phyloP scores from a whole-genome alignment of 2,329 filamentous ascomycete species.

The Grosmannia serpens region DNA sequence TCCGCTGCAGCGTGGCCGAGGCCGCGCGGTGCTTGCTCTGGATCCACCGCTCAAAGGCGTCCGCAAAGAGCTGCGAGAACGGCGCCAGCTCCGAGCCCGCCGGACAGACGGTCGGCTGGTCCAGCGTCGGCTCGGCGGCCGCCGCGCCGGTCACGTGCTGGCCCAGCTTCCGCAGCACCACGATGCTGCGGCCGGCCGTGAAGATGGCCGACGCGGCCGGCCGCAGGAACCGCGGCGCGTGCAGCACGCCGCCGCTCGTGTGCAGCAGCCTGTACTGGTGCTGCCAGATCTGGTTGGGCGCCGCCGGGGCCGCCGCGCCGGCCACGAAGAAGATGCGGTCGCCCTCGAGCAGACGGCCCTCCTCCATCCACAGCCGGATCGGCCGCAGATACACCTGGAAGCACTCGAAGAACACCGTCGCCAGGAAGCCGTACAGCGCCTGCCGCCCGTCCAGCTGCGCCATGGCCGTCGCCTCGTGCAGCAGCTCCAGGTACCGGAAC shows the following conservation, averaged over 20 bases:
- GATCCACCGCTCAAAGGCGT: constrained; percentile 66
- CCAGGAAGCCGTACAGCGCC: constrained; percentile 49
- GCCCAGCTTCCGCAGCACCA: constrained; percentile 66
- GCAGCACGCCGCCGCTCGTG: constrained; percentile 46
- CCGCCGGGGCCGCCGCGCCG: constrained; percentile 41
- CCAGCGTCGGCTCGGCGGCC: constrained; percentile 34
- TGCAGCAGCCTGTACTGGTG: constrained; percentile 58
- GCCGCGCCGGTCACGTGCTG: constrained; percentile 28
- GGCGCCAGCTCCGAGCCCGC: constrained; percentile 40
- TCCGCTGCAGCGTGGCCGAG: constrained; percentile 50
- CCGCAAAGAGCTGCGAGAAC: constrained; percentile 63
- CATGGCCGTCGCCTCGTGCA: constrained; percentile 59
- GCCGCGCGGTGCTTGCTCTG: constrained; percentile 60
- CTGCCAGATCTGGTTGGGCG: constrained; percentile 61
- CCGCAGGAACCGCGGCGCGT: constrained; percentile 65
- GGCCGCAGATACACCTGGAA: constrained; percentile 73
- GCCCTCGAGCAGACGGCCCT: constrained; percentile 53
- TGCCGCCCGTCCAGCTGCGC: constrained; percentile 60
- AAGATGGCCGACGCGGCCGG: constrained; percentile 63
- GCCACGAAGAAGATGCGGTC: constrained; percentile 69
- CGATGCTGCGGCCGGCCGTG: constrained; percentile 76
- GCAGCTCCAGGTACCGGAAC: constrained; percentile 66
- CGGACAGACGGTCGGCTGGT: constrained; percentile 45
- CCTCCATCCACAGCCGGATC: constrained; percentile 74
- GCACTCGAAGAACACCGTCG: constrained; percentile 65